These are phyloP conservation scores for Ophiostoma ulmi DNA, from an alignment of 2,329 filamentous ascomycete species.

Conservation along the genomic window DNA sequence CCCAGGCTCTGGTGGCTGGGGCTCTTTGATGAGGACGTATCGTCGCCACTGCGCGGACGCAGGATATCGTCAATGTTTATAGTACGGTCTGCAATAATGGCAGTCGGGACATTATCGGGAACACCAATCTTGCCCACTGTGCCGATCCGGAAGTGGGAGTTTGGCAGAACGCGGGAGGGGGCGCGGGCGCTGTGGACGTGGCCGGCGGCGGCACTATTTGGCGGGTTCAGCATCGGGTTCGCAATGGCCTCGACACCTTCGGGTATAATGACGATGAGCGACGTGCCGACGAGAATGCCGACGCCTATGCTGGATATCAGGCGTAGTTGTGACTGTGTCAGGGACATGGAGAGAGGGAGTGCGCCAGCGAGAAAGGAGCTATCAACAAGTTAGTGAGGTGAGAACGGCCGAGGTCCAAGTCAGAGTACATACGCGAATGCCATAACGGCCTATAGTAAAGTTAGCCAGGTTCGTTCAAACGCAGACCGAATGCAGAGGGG, in stretches of 20 bases:
- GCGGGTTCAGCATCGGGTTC: conserved; percentile 39
- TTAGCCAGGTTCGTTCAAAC: conserved; percentile 24
- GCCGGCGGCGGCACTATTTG: conserved; percentile 6
- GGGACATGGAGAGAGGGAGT: conserved; percentile 79
- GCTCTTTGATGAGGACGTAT: neutral
- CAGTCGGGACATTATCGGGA: neutral
- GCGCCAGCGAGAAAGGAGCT: conserved; percentile 93
- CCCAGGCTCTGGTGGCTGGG: conserved; percentile 5
- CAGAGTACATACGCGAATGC: conserved; percentile 47
- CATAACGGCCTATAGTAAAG: conserved; percentile 48
- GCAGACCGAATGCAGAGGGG: neutral
- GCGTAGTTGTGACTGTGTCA: conserved; percentile 81
- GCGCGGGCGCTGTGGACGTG: conserved; percentile 15
- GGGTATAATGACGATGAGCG: conserved; percentile 93
- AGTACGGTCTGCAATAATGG: neutral
- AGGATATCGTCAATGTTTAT: conserved; percentile 7
- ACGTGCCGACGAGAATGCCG: conserved; percentile 89
- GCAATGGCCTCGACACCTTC: conserved; percentile 92
- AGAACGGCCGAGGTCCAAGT: neutral
- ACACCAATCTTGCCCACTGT: neutral
- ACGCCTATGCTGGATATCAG: conserved; percentile 89
- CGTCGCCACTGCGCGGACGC: neutral
- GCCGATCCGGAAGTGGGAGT: neutral
- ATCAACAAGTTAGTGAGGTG: conserved; percentile 22
- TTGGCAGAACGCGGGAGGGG: conserved; percentile 1